A percentile compares a stretch with the other conserved stretches of the same genome.
phyloP scores from a whole-genome alignment of 2,329 filamentous ascomycete species.

The Fusarium humuli region DNA sequence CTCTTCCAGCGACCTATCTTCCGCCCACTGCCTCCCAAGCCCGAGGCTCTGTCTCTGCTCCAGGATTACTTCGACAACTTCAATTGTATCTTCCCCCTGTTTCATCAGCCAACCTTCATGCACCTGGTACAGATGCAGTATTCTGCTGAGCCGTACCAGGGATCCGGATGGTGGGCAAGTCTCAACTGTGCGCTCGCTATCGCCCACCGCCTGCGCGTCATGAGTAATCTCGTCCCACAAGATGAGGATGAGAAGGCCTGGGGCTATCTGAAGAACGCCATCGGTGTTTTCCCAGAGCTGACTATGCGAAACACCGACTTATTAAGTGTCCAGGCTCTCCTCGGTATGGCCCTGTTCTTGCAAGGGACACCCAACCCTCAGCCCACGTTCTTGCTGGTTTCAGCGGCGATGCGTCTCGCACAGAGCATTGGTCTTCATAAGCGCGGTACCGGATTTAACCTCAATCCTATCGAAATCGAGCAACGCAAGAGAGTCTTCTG shows the following conservation, averaged over 20 bases:
- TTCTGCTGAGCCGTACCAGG: conserved; percentile 89
- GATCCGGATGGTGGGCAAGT: conserved; percentile 98
- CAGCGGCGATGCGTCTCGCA: conserved; percentile 88
- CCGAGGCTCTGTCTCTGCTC: conserved; percentile 87
- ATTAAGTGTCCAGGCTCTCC: conserved; percentile 90
- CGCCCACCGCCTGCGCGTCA: conserved; percentile 89
- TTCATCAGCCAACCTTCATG: conserved; percentile 98
- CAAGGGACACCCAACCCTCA: conserved; percentile 97
- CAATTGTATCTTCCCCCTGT: conserved; percentile 98
- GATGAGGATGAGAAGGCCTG: conserved; percentile 96
- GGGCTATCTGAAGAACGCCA: conserved; percentile 95
- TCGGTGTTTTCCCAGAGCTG: conserved; percentile 91
- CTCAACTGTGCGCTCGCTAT: conserved; percentile 95
- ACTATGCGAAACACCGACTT: conserved; percentile 97
- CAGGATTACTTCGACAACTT: conserved; percentile 98
- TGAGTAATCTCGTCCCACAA: conserved; percentile 91
- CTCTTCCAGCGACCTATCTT: conserved; percentile 89
- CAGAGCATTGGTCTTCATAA: conserved; percentile 98
- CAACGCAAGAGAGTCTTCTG: conserved; percentile 78
- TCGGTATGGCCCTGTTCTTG: conserved; percentile 94
- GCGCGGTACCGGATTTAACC: conserved; percentile 88
- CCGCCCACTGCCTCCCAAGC: conserved; percentile 83
- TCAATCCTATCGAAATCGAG: conserved; percentile 94
- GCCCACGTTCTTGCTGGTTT: conserved; percentile 89
- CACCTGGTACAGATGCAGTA: conserved; percentile 95